Evolutionary conservation across 768 basidiomycete species (phyloP), one percentile per base, ranked within the genome.

Genomic region (Leccinum subtestaceum): DNA sequence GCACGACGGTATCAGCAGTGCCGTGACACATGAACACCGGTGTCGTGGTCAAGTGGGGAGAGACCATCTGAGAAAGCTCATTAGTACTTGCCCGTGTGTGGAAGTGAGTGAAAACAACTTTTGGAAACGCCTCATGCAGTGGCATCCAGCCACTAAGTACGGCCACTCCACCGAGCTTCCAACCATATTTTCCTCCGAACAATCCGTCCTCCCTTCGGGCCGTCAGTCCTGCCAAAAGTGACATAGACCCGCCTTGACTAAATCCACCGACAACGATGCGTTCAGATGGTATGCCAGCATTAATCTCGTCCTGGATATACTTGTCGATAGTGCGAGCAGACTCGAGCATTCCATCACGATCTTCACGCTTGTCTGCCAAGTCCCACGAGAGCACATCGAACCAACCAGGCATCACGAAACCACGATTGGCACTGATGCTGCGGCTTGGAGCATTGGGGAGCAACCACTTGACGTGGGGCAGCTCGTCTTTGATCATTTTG

Each of bases 11-110:
- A 74, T 98, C 95, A 15, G 71, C 78, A 6, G 78, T 81, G 23
- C 94, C 94, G 62, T 94, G 91, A 12, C 89, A 95, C 85, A 91
- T 91, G 74, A 96, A 95, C 29, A 95, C 79, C 1, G 93, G 90
- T 21, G 84, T 79, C 4, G 81, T 79, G 48, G 79, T 74, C 17
- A 87, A 84, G 64, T 86, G 77, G 10, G 80, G 74, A 15, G 83
- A 81, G 47, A 80, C 71, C 80, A 91, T 84, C 89, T 92, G 58
- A 25, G 55, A 61, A 53, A 53, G 19, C 49, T 36, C 56, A 47
- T 62, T 53, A 57, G 59, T 56, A 52, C 47, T 25, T 49, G 47
- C 25, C 11, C 11, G 25, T 17, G 17, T 40, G 25, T 52, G 19
- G 31, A 34, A 40, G 61, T 34, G 50, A 57, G 54, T 23, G 50